Evolutionary conservation across 306 rosid species (phyloP), one percentile per base, ranked within the genome.

Genomic region (Sphenostylis stenocarpa): DNA sequence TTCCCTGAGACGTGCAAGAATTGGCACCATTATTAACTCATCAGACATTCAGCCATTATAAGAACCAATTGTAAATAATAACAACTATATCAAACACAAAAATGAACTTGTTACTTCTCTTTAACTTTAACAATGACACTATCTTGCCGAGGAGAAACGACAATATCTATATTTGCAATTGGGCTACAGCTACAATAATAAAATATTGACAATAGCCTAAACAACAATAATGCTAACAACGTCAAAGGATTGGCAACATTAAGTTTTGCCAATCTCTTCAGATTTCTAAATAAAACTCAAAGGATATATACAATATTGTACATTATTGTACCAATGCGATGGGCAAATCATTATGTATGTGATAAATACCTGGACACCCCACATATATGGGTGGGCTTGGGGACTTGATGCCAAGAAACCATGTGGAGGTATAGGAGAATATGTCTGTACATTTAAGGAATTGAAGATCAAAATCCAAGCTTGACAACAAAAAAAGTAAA

Each of bases 371-470:
- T 94, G 98, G 78, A 94, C 97, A 15, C 98, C 98, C 98, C 98
- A 91, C 97, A 94, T 88, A 82, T 91, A 94, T 39, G 98, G 96
- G 83, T 89, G 97, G 60, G 91, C 91, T 77, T 94, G 98, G 69
- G 96, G 98, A 77, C 90, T 91, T 64, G 97, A 90, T 39, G 98
- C 93, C 89, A 94, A 21, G 82, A 78, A 94, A 52, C 97, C 97
- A 76, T 87, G 98, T n/a, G 98, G 97, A 77, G 98, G 97, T 31
- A 94, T 82, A 34, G 94, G 91, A 86, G 98, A 90, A 80, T 90
- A 94, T 48, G 98, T 94, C 98, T 94, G 88, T 26, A 34, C 29
- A 80, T 49, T 13, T 61, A 57, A 53, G 21, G 41, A 41, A 56
- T 41, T 24, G 57, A 3, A 21, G 52, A 61, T 64, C 67, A 82